Conservation (phyloP, 192 early-diverging fungal genomes). For the Jimgerdemannia lactiflua region DNA sequence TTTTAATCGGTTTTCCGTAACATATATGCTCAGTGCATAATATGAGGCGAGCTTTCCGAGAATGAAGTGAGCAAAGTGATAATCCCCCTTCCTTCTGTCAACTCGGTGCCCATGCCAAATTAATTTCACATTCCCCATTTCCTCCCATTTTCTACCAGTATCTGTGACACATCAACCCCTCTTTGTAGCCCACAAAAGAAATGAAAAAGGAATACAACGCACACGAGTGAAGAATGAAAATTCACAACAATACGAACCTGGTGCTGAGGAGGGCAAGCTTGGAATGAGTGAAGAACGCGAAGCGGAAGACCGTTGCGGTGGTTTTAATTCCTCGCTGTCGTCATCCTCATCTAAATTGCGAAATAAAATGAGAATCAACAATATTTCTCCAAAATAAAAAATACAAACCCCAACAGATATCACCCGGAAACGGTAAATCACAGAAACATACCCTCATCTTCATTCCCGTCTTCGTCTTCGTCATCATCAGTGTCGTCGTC, state of each 20-base stretch:
- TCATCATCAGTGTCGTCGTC: neutral
- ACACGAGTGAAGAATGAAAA: too few relatives aligned
- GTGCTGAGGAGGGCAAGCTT: neutral
- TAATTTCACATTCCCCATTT: too few relatives aligned
- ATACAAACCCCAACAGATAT: too few relatives aligned
- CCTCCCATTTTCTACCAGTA: too few relatives aligned
- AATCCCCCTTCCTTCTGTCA: neutral
- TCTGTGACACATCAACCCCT: too few relatives aligned
- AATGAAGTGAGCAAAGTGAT: neutral
- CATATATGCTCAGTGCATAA: neutral
- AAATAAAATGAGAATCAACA: too few relatives aligned
- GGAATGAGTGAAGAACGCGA: neutral
- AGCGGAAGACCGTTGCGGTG: neutral
- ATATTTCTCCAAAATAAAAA: too few relatives aligned
- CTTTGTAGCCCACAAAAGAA: neutral
- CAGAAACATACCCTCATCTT: neutral
- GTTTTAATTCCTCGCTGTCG: too few relatives aligned
- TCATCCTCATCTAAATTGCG: too few relatives aligned
- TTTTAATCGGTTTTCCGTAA: neutral
- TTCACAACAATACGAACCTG: neutral
- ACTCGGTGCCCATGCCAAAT: neutral
- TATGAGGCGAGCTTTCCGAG: neutral
- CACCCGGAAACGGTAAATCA: too few relatives aligned
- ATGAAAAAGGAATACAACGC: neutral
- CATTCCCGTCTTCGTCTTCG: conserved; percentile 1